Conservation (phyloP, 2,329 filamentous ascomycete genomes). For the Stagonosporopsis cucurbitacearum region DNA sequence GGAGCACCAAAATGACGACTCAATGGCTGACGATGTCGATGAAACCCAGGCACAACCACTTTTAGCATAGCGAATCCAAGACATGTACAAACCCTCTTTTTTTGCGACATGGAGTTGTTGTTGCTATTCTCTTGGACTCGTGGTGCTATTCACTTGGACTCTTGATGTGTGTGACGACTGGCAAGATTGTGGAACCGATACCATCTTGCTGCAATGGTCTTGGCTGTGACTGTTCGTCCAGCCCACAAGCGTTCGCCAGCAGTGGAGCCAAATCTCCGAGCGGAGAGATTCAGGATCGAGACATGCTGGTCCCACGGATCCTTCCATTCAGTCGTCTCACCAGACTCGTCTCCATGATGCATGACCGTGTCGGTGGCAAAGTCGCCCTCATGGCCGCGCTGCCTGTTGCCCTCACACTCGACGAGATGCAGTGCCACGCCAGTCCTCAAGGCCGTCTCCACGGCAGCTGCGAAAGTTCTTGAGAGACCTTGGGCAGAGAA, state of each 20-base stretch:
- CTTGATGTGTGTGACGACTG: constrained; percentile 6
- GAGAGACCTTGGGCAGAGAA: constrained; percentile 78
- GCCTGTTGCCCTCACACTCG: constrained; percentile 45
- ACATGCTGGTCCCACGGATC: constrained; percentile 56
- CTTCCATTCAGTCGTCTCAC: constrained; percentile 8
- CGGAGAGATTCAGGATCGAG: constrained; percentile 56
- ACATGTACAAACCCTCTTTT: constrained; percentile 8
- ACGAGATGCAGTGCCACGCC: constrained; percentile 50
- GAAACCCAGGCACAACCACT: constrained; percentile 19
- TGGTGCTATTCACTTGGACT: constrained; percentile 15
- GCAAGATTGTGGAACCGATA: constrained; percentile 42
- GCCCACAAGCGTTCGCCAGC: constrained; percentile 52
- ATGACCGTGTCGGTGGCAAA: constrained; percentile 56
- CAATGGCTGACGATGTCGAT: constrained; percentile 36
- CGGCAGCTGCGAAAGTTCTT: constrained; percentile 65
- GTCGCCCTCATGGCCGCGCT: constrained; percentile 51
- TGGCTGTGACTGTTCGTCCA: constrained; percentile 55
- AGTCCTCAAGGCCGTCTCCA: constrained; percentile 62
- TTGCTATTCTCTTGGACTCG: constrained; percentile 13
- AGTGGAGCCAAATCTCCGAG: constrained; percentile 47
- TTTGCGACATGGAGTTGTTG: background rate
- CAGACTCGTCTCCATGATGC: constrained; percentile 26
- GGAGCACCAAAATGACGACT: constrained; percentile 32
- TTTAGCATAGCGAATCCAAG: constrained; percentile 22
- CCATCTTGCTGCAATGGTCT: constrained; percentile 54